Evolutionary conservation across 371 early-diverging fungal genomes (phyloP).

Genomic region (Mortierella sp.): DNA sequence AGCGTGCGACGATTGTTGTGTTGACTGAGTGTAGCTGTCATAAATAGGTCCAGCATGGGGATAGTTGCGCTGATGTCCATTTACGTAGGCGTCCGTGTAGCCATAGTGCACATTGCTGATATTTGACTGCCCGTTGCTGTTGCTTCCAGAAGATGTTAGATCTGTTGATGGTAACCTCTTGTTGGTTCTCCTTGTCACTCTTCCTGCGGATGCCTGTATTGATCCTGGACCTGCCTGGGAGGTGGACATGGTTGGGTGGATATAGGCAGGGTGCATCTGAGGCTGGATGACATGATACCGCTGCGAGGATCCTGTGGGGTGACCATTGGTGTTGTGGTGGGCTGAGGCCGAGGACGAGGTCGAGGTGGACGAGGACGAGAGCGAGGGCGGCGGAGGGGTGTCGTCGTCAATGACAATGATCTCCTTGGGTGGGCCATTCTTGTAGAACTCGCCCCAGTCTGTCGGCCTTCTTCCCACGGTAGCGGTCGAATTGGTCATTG

Average conservation of each 20-base stretch:
- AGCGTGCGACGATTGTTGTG: conserved; percentile 8
- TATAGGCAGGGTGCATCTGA: conserved; percentile 10
- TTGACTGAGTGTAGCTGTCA: neutral
- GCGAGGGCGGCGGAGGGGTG: conserved; percentile 62
- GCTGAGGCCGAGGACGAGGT: conserved; percentile 37
- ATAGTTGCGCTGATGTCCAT: conserved; percentile 20
- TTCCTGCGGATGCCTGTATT: conserved; percentile 22
- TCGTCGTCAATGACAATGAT: conserved; percentile 76
- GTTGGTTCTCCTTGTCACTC: conserved; percentile 45
- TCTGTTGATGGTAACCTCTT: conserved; percentile 46
- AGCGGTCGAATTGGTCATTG: conserved; percentile 35
- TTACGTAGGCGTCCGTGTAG: conserved; percentile 26
- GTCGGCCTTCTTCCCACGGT: conserved; percentile 38
- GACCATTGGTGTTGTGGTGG: conserved; percentile 27
- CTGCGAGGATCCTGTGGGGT: conserved; percentile 22
- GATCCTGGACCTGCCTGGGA: conserved; percentile 12
- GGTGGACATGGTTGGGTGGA: conserved; percentile 12
- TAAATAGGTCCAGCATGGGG: conserved; percentile 13
- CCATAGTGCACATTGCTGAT: conserved; percentile 16
- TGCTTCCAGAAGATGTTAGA: conserved; percentile 18
- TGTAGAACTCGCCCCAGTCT: conserved; percentile 70
- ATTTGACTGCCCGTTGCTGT: conserved; percentile 11
- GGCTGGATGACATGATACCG: conserved; percentile 36
- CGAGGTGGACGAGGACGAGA: conserved; percentile 43
- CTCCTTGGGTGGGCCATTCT: conserved; percentile 71